Conservation (phyloP, 164 flowering plant species). For the Malania oleifera region DNA sequence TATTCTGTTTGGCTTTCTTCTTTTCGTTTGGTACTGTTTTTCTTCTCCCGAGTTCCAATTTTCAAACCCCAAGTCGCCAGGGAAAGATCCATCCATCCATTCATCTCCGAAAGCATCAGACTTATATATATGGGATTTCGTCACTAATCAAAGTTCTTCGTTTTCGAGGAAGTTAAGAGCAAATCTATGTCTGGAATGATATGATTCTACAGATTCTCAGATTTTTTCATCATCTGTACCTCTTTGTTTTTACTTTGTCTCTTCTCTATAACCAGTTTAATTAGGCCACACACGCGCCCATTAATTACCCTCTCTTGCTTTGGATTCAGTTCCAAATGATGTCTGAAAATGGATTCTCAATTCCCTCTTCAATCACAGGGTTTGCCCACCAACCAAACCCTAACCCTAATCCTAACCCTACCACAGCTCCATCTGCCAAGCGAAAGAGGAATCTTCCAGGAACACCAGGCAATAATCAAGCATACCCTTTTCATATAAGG, state of each 20-base stretch:
- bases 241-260: too few relatives aligned
- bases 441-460: constrained; percentile 69
- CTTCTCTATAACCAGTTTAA: constrained; percentile 9
- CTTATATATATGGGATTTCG: too few relatives aligned
- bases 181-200: too few relatives aligned
- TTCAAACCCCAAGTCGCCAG: too few relatives aligned
- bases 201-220: too few relatives aligned
- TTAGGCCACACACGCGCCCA: constrained; percentile 2
- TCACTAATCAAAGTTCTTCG: background rate
- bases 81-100: too few relatives aligned
- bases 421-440: constrained; percentile 24
- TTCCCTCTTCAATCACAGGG: constrained; percentile 31
- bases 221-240: too few relatives aligned
- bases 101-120: too few relatives aligned
- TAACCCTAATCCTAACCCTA: constrained; percentile 32
- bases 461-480: constrained; percentile 48
- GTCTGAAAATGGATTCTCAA: constrained; percentile 42
- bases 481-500: background rate
- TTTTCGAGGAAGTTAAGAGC: constrained; percentile 3
- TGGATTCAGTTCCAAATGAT: constrained; percentile 29
- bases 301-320: too few relatives aligned
- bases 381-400: constrained; percentile 29
- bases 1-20: constrained; percentile 22
- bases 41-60: background rate
- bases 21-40: constrained; percentile 12